Evolutionary conservation across 2,329 filamentous ascomycete species (phyloP), one percentile per base, ranked within the genome.

Genomic region (Alternaria triticina): DNA sequence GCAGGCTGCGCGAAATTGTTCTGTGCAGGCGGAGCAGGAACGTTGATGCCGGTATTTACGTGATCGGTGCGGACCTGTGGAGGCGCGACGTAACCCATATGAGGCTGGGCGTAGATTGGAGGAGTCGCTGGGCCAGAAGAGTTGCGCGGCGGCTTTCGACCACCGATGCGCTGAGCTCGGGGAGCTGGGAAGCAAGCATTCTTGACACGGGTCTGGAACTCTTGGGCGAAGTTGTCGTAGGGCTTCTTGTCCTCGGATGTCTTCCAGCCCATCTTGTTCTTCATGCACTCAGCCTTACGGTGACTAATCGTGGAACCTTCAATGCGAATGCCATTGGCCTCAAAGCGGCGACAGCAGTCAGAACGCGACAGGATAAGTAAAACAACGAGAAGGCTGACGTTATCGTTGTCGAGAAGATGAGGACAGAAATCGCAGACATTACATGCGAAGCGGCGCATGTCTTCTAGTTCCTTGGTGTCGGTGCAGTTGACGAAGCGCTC

Each of bases 341-440:
- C 72, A 60, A 79, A 79, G 10, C 77, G 76, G 17, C 67, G 68
- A 51, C 76, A 78, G 57, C 77, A 74, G 56, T 80, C 77, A 3
- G 77, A 77, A 6, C 77, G 73, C 1, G 75, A 73, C 8, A 80
- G 62, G 20, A 80, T 79, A 13, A 80, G 73, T 0, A 80, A 67
- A 1, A 80, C 74, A 9, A 79, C 72, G 9, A 80, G 73, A 4
- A 80, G 68, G 54, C 74, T 78, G 45, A 77, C 71, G 49, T 80
- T 80, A 57, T 80, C 77, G 52, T 80, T 80, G 59, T 80, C 77
- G 9, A 80, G 73, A 17, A 80, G 73, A 50, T 80, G 77, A 15
- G 77, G 77, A n/a, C 75, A 76, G 46, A 74, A 80, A 57, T 80
- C 77, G 59, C 74, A 77, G 22, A 79, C 72, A 46, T 78, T 74